These are phyloP conservation scores for Vaccinium corymbosum DNA, from an alignment of 148 eudicot genomes.

Conservation along the genomic window DNA sequence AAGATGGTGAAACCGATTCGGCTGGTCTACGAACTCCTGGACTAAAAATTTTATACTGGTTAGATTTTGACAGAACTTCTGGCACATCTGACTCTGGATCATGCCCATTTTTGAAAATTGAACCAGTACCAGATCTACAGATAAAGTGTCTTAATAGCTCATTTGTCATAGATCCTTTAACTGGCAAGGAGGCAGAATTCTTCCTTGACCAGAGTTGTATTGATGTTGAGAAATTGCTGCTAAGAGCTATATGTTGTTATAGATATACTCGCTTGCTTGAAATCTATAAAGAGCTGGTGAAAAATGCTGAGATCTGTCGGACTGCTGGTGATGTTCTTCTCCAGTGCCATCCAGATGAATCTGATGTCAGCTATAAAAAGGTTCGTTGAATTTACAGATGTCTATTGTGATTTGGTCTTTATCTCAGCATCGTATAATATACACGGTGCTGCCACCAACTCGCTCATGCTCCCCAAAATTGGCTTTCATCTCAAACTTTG, in stretches of 20 bases:
- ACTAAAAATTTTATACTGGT: constrained; percentile 80
- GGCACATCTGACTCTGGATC: constrained; percentile 57
- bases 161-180: constrained; percentile 82
- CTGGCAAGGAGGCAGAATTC: constrained; percentile 86
- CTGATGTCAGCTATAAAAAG: constrained; percentile 40
- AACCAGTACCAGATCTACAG: constrained; percentile 80
- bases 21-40: constrained; percentile 81
- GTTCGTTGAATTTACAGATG: constrained; percentile 30
- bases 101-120: constrained; percentile 79
- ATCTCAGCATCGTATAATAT: background rate
- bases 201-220: constrained; percentile 72
- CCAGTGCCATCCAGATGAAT: constrained; percentile 42
- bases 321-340: constrained; percentile 68
- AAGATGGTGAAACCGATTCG: constrained; percentile 85
- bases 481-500: background rate
- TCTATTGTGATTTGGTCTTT: constrained; percentile 4
- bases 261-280: constrained; percentile 90
- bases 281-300: constrained; percentile 70
- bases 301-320: constrained; percentile 62
- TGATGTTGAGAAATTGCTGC: constrained; percentile 85
- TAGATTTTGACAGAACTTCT: constrained; percentile 63
- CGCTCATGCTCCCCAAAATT: background rate
- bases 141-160: constrained; percentile 82
- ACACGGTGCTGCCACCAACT: background rate
- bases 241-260: constrained; percentile 81